A percentile compares a stretch with the other conserved stretches of the same genome.
Evolutionary conservation across 352 stramenopile genomes (phyloP).

Genomic region (Phytophthora pini): DNA sequence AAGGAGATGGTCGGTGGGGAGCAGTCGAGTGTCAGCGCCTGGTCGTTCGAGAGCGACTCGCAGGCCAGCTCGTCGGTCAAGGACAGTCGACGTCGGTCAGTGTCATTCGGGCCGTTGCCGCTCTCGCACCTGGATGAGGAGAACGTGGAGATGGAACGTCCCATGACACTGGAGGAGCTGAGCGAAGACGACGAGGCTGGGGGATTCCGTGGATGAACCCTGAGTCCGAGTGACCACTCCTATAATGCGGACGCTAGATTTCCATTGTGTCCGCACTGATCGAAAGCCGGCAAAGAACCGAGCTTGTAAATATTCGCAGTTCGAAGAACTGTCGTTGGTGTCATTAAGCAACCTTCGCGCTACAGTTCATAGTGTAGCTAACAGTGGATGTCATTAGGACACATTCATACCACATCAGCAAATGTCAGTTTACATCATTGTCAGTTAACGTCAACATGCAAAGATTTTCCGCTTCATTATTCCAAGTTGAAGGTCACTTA

Average conservation of each 20-base stretch:
- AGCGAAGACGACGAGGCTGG: slow-evolving; percentile 26
- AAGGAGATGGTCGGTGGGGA: slow-evolving; percentile 16
- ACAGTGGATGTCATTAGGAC: too few relatives aligned
- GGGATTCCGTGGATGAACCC: neutral
- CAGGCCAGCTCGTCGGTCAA: slow-evolving; percentile 34
- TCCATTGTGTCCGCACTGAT: too few relatives aligned
- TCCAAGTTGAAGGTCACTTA: too few relatives aligned
- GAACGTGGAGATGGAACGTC: slow-evolving; percentile 16
- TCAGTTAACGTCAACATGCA: too few relatives aligned
- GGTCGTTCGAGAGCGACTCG: slow-evolving; percentile 41
- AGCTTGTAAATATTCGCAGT: too few relatives aligned
- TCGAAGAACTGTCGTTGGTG: too few relatives aligned
- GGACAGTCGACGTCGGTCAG: slow-evolving; percentile 33
- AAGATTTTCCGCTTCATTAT: too few relatives aligned
- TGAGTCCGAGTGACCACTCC: neutral
- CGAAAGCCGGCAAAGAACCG: too few relatives aligned
- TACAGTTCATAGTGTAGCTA: too few relatives aligned
- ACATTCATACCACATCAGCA: too few relatives aligned
- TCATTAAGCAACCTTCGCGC: too few relatives aligned
- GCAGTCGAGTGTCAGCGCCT: slow-evolving; percentile 30
- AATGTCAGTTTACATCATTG: too few relatives aligned
- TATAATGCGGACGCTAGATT: neutral
- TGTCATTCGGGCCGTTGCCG: slow-evolving; percentile 38
- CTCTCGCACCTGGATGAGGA: slow-evolving; percentile 23
- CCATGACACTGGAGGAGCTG: slow-evolving; percentile 26